Percentiles rank a stretch among this genome's conserved stretches.
Evolutionary conservation across 345 rosid genomes (phyloP).

Genomic region (Geranium rotundifolium): DNA sequence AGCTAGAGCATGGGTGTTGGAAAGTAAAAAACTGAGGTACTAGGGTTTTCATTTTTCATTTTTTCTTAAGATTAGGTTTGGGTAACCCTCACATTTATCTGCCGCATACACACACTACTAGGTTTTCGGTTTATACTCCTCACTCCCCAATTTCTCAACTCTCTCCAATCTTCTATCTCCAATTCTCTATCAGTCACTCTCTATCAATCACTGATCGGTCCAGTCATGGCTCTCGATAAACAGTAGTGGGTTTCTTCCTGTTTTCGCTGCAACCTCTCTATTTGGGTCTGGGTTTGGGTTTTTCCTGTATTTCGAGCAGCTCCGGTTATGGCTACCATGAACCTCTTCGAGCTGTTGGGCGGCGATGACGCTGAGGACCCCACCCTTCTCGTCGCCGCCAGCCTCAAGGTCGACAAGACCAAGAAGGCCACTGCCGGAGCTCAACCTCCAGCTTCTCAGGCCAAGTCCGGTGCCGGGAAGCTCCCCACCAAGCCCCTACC

Average conservation of each 20-base stretch:
- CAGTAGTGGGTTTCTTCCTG: conserved; percentile 21
- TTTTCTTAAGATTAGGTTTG: too few species aligned
- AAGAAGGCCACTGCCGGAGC: conserved; percentile 38
- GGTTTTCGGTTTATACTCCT: too few species aligned
- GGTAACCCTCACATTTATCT: too few species aligned
- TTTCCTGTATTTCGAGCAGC: not conserved
- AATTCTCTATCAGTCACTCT: not conserved
- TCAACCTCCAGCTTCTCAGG: conserved; percentile 18
- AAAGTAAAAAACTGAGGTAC: too few species aligned
- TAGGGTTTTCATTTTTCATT: too few species aligned
- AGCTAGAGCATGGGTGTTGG: too few species aligned
- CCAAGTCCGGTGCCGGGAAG: conserved; percentile 41
- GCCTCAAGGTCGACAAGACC: conserved; percentile 44
- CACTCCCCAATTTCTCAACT: not conserved
- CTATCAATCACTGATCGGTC: conserved; percentile 5
- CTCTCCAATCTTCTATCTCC: conserved; percentile 7
- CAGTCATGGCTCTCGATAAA: conserved; percentile 23
- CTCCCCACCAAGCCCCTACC: conserved; percentile 71
- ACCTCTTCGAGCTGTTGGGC: conserved; percentile 82
- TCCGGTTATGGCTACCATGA: conserved; percentile 60
- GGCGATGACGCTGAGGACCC: conserved; percentile 83
- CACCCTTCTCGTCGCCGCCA: conserved; percentile 37
- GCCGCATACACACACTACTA: too few species aligned
- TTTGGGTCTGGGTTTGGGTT: not conserved
- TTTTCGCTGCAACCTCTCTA: not conserved